phyloP scores from a whole-genome alignment of 2,329 filamentous ascomycete species.

The Macrophomina pseudophaseolina region DNA sequence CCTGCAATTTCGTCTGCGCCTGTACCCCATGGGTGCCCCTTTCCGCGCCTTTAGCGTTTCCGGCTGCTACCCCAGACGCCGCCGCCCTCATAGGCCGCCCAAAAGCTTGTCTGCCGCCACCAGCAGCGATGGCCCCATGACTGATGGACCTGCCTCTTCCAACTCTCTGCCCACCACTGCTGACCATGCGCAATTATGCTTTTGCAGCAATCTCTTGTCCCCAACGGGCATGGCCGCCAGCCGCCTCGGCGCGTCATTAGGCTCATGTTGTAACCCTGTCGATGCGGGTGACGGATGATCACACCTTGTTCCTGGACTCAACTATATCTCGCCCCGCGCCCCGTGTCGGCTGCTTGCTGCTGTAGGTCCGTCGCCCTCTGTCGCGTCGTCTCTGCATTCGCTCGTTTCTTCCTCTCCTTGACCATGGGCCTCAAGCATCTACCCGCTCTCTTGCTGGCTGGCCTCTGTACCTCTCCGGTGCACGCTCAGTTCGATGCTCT shows the following conservation, averaged over 20 bases:
- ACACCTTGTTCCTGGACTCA: background rate
- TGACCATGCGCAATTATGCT: constrained; percentile 7
- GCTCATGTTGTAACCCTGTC: background rate
- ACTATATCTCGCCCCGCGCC: background rate
- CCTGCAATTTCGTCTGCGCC: constrained; percentile 8
- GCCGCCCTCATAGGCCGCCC: constrained; percentile 1
- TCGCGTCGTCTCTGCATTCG: constrained; percentile 9
- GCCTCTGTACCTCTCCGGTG: background rate
- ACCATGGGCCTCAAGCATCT: constrained; percentile 12
- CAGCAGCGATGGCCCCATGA: constrained; percentile 6
- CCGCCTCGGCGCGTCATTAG: background rate
- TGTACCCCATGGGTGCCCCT: constrained; percentile 7
- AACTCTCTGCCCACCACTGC: background rate
- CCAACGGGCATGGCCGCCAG: background rate
- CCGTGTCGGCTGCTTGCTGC: background rate
- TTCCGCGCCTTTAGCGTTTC: constrained; percentile 2
- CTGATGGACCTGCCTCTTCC: constrained; percentile 4
- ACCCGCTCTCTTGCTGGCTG: constrained; percentile 13
- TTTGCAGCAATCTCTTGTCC: constrained; percentile 6
- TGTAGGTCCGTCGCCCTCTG: background rate
- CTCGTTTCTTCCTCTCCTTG: background rate
- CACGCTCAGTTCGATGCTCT: constrained; percentile 29
- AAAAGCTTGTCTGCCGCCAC: background rate
- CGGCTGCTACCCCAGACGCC: constrained; percentile 8
- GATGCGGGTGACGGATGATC: background rate